Evolutionary conservation across 345 rosid species (phyloP).

Genomic region (Aquilaria malaccensis): DNA sequence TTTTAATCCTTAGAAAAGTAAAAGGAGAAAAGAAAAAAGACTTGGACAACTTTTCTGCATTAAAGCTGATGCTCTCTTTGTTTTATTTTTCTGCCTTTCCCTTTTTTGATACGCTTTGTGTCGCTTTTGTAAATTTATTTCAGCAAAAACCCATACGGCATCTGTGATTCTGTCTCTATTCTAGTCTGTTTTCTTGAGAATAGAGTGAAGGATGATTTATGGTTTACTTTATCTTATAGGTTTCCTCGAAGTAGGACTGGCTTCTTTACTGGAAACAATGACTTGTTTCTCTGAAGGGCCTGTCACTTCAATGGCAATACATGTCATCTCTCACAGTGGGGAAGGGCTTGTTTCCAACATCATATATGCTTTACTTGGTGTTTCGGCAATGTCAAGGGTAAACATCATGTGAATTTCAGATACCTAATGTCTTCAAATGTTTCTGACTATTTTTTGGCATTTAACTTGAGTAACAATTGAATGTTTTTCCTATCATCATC

Average conservation of each 20-base stretch:
- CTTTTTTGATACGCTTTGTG: too few relatives aligned
- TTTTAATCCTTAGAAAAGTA: too few relatives aligned
- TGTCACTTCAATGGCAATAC: constrained; percentile 53
- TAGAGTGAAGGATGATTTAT: background rate
- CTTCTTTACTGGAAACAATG: constrained; percentile 50
- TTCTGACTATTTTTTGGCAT: background rate
- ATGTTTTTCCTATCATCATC: too few relatives aligned
- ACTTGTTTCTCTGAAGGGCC: constrained; percentile 56
- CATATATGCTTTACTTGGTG: constrained; percentile 90
- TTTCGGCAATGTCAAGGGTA: constrained; percentile 99
- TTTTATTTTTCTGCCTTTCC: too few relatives aligned
- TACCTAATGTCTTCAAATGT: background rate
- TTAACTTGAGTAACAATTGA: background rate
- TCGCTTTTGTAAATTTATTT: too few relatives aligned
- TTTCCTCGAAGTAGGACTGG: constrained; percentile 71
- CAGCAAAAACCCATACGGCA: too few relatives aligned
- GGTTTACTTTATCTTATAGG: constrained; percentile 30
- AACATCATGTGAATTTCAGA: constrained; percentile 11
- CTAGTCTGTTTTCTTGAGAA: background rate
- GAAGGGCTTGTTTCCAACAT: constrained; percentile 90
- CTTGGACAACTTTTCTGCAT: too few relatives aligned
- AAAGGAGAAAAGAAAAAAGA: too few relatives aligned
- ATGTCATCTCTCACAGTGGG: constrained; percentile 74
- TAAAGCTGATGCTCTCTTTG: too few relatives aligned
- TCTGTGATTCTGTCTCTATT: too few relatives aligned